phyloP scores from a whole-genome alignment of 495 filamentous ascomycete genomes.

The Echria macrotheca region DNA sequence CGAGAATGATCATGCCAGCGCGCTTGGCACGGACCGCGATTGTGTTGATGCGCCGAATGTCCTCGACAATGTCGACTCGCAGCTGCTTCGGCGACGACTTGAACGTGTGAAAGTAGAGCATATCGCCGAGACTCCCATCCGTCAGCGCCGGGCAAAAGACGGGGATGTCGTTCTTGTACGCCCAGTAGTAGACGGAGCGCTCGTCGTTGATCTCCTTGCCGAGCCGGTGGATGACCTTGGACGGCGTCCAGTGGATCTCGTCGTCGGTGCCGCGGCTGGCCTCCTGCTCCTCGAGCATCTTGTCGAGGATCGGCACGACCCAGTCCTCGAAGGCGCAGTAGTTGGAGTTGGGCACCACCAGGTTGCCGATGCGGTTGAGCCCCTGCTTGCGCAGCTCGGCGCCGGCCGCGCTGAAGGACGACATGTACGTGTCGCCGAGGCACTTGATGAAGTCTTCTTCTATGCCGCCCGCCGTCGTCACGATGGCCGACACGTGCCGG shows the following conservation, averaged over 20 bases:
- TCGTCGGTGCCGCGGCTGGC: constrained; percentile 60
- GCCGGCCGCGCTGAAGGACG: constrained; percentile 70
- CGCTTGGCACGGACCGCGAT: constrained; percentile 76
- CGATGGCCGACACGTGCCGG: constrained; percentile 82
- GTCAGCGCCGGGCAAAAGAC: constrained; percentile 96
- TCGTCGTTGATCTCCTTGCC: constrained; percentile 91
- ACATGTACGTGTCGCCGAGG: constrained; percentile 86
- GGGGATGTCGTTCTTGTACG: constrained; percentile 85
- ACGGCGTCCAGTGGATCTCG: constrained; percentile 83
- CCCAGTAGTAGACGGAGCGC: constrained; percentile 88
- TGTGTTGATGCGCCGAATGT: constrained; percentile 84
- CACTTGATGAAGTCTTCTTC: constrained; percentile 99
- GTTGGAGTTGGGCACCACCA: constrained; percentile 94
- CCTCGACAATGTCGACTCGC: constrained; percentile 80
- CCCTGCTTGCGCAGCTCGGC: constrained; percentile 72
- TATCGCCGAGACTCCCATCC: constrained; percentile 90
- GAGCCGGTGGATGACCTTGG: constrained; percentile 75
- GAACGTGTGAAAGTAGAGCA: constrained; percentile 97
- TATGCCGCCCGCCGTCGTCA: constrained; percentile 93
- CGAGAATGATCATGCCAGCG: constrained; percentile 89
- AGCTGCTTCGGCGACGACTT: constrained; percentile 72
- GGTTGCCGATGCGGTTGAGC: constrained; percentile 90
- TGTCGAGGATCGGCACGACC: constrained; percentile 85
- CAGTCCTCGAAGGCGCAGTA: constrained; percentile 98
- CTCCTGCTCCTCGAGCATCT: constrained; percentile 91